Base-by-base conservation (phyloP, 2,329 filamentous ascomycete species). In the Intubia oerlemansii region DNA sequence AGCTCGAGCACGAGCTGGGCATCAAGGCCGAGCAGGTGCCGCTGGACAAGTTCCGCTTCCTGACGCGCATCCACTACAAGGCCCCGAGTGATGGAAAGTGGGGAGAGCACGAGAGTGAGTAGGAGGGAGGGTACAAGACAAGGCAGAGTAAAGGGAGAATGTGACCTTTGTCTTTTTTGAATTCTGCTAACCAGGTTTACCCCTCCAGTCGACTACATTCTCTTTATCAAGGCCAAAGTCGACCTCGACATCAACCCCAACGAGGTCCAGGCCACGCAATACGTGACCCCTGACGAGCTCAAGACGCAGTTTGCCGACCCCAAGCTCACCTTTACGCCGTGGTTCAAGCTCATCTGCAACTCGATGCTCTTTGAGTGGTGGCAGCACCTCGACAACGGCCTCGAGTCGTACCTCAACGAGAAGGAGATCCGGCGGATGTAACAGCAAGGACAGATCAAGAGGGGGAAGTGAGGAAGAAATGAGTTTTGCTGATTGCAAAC, bases 331-430 rank as follows among this genome's bases (percentile, higher is more conserved):
- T 95, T 95, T 52, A 98, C 88, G 1, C 88, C 88, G 2, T 98
- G 88, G 88, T 98, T 98, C 62, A 92, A 92, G 62, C 72, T 98
- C 41, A 95, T 98, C 46, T 98, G 88, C 63, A 66, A 95, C 51
- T 82, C 80, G 27, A 84, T 95, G 79, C 66, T 98, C 24, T 98
- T 91, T 44, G 76, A 93, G 51, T 98, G 88, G 88, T 98, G 88
- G 88, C 60, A 72, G 45, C 71, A 78, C 52, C 65, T 95, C 32
- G 74, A 88, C 41, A 57, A 65, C 15, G 78, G 77, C 8, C 59
- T 95, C 40, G 77, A 90, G 35, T 75, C 79, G 54, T 92, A 85
- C 54, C 64, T 69, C 52, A 74, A 81, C 46, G 84, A 95, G 59
- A 68, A 71, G 47, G 62, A 77, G 46, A 92, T 95, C 44, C 73